Evolutionary conservation across 768 basidiomycete genomes (phyloP).

Genomic region (Tylopilus subfusipes): DNA sequence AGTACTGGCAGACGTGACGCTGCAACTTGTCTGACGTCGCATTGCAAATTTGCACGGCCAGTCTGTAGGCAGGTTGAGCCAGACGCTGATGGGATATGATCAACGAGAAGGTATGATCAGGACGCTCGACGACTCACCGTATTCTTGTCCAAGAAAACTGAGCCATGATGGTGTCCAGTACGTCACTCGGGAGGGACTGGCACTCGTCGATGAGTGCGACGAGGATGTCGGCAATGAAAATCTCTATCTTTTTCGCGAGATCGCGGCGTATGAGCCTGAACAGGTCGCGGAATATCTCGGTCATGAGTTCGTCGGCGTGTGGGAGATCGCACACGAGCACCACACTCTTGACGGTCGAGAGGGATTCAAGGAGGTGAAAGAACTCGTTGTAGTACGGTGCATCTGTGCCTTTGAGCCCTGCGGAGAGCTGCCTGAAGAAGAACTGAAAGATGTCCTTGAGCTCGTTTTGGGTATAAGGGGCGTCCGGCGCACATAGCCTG

Average conservation of each 20-base stretch:
- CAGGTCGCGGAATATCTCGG: conserved; percentile 78
- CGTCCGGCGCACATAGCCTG: conserved; percentile 92
- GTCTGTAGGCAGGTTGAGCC: conserved; percentile 73
- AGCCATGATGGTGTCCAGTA: conserved; percentile 75
- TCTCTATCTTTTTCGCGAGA: conserved; percentile 76
- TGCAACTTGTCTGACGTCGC: conserved; percentile 81
- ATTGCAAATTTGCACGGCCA: conserved; percentile 85
- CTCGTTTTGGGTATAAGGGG: conserved; percentile 86
- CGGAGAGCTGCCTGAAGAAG: conserved; percentile 82
- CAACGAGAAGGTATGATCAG: neutral
- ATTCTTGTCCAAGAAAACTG: conserved; percentile 84
- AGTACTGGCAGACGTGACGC: conserved; percentile 86
- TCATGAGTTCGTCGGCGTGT: conserved; percentile 78
- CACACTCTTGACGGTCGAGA: conserved; percentile 92
- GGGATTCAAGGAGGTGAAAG: conserved; percentile 88
- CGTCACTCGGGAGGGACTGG: conserved; percentile 67
- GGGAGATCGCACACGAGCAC: conserved; percentile 92
- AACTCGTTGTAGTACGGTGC: conserved; percentile 89
- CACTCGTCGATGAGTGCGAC: conserved; percentile 87
- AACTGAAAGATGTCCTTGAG: conserved; percentile 97
- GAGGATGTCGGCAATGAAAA: conserved; percentile 87
- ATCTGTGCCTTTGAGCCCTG: conserved; percentile 71
- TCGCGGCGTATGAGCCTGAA: conserved; percentile 76
- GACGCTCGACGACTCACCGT: conserved; percentile 44
- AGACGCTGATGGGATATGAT: conserved; percentile 41